Base-by-base conservation (phyloP, 1,284 basidiomycete genomes). In the Paramarasmius palmivorus region DNA sequence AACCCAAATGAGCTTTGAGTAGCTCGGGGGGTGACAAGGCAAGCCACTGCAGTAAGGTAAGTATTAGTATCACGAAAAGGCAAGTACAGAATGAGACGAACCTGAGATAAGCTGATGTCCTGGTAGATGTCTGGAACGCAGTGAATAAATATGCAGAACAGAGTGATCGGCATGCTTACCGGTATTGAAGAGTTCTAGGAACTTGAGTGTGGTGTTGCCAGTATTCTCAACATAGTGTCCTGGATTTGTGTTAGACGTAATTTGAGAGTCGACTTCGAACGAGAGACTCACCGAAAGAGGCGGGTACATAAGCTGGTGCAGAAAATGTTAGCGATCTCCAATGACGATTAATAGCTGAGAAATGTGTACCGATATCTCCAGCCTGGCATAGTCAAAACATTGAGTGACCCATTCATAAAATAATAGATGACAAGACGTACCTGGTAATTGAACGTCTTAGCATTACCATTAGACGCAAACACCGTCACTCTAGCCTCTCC, bases 161-260 rank as follows among this genome's bases (percentile, higher is more conserved):
- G 50, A 41, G 12, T 15, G 14, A 36, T 8, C 17, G 47, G 25
- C 32, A 32, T n/a, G 61, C 68, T 46, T 67, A 78, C 81, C 72
- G 0, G 82, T 74, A 53, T 81, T 82, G 69, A 86, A 86, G 50
- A 89, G 81, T 64, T 88, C 86, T 36, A 89, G 72, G 69, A 76
- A 88, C 57, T 72, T 74, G 25, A 88, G 64, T 0, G 85, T 83
- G 2, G 77, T 77, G 59, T 86, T 83, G 6, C 86, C 86, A 8
- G 74, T 83, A 62, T 88, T 88, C 68, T 90, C 84, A n/a, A 89
- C 76, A 59, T 85, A 88, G 61, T 88, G 86, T 4, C 82, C 82
- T 77, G 47, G n/a, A n/a, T 6, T 12, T 6, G 6, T 8, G 5
- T 20, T 5, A 44, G n/a, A 25, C 5, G 23, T 15, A 22, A 44